Conservation (phyloP, 1,284 basidiomycete genomes). For the Ceratobasidium sp. region DNA sequence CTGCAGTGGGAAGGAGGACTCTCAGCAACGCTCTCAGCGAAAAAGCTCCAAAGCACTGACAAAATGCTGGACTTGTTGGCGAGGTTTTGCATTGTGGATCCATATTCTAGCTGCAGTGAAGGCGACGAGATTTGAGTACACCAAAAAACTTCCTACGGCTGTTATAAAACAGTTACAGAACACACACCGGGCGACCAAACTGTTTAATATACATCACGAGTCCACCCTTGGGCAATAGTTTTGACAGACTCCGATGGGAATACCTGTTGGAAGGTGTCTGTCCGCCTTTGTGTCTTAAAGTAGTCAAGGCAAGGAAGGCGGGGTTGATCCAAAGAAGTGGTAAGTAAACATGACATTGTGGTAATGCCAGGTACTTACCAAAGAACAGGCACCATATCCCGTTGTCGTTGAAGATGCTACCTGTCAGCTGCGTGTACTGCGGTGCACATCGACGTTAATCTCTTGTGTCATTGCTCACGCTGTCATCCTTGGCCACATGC, state of each 20-base stretch:
- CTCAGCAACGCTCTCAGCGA: too few species aligned
- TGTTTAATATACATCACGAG: conserved; percentile 5
- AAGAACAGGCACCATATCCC: conserved; percentile 2
- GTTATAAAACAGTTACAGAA: neutral
- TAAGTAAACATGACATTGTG: neutral
- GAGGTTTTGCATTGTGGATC: neutral
- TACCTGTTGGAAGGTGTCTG: neutral
- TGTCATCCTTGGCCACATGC: neutral
- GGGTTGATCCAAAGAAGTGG: neutral
- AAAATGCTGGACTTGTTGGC: neutral
- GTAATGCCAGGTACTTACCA: neutral
- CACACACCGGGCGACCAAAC: neutral
- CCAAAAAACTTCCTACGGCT: neutral
- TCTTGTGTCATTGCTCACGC: neutral
- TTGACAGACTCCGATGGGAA: neutral
- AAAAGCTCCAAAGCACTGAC: neutral
- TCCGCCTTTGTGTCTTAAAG: too few species aligned
- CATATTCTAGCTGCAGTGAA: conserved; percentile 14
- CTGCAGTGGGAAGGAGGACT: too few species aligned
- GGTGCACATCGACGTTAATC: neutral
- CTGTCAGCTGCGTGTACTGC: neutral
- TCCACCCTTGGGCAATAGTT: neutral
- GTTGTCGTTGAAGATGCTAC: neutral
- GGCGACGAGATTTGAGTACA: neutral
- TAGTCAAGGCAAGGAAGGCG: neutral